A percentile compares a stretch with the other conserved stretches of the same genome.
Evolutionary conservation across 1,284 basidiomycete species (phyloP).

Genomic region (Retiboletus fuscus): DNA sequence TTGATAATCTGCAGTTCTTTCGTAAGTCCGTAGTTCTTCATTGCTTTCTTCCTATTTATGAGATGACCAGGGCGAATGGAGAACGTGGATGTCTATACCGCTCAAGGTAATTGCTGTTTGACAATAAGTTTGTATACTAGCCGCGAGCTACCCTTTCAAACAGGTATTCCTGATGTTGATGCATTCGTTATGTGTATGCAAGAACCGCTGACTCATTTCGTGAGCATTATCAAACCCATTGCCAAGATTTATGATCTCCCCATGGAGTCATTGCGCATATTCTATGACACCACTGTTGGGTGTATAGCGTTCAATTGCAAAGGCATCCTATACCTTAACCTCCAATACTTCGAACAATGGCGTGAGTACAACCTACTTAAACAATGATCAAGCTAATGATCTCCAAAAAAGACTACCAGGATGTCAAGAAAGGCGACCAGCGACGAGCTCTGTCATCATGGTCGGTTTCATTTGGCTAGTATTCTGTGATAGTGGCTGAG

Average conservation of each 20-base stretch:
- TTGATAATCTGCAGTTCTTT: neutral
- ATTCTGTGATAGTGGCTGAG: neutral
- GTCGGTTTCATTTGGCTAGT: conserved; percentile 51
- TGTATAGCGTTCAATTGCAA: conserved; percentile 94
- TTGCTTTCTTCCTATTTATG: neutral
- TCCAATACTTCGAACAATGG: conserved; percentile 83
- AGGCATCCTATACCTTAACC: conserved; percentile 90
- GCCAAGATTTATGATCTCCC: conserved; percentile 71
- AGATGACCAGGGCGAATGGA: conserved; percentile 4
- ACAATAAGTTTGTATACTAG: neutral
- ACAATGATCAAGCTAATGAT: conserved; percentile 31
- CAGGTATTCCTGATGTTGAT: conserved; percentile 49
- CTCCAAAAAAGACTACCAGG: conserved; percentile 67
- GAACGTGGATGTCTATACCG: neutral
- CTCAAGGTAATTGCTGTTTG: neutral
- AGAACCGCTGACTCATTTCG: conserved; percentile 70
- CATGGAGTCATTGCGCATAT: conserved; percentile 81
- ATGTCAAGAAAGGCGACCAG: conserved; percentile 67
- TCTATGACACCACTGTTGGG: conserved; percentile 83
- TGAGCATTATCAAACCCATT: conserved; percentile 68
- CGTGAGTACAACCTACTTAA: conserved; percentile 62
- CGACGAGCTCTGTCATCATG: conserved; percentile 83
- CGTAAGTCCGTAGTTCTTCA: neutral
- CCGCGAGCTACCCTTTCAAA: neutral
- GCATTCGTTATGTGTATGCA: conserved; percentile 61